Base-by-base conservation (phyloP, 805 yeast genomes). In the Saturnispora diversa region DNA sequence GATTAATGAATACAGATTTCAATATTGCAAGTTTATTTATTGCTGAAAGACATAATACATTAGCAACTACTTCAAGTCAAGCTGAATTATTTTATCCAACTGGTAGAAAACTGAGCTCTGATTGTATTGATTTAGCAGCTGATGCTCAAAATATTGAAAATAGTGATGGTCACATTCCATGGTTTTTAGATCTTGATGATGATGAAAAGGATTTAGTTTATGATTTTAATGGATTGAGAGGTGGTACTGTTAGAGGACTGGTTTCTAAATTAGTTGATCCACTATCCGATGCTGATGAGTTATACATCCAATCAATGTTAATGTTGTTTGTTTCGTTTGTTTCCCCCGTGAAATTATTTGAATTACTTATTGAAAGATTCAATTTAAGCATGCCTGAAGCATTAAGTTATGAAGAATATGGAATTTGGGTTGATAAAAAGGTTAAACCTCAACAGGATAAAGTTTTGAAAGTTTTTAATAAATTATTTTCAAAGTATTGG, bases 351-450 rank as follows among this genome's bases (percentile, higher is more conserved):
- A 82, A 79, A 39, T 64, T 88, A 27, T 63, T 84, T 31, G 68
- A 69, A 30, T 55, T 73, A 31, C 61, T 85, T 50, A 71, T 83
- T 24, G 70, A 71, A 29, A 66, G 94, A 41, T 90, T 79, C 59
- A 70, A 77, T 41, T 61, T 75, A 12, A 75, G 74, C 46, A 92
- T 95, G 17, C 96, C 96, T 0, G 95, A 84, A 52, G 95, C 94
- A 0, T 62, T 90, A 44, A 75, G 84, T 44, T 84, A 77, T 53
- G 94, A 82, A 46, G 94, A 85, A 52, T 84, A 83, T 56, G 74
- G 76, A 33, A 60, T 69, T 8, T 86, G 96, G 96, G 68, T 77
- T 8, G 75, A 76, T 31, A 74, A 72, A 53, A 84, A 84, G 52
- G 75, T 80, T 44, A 67, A 65, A 43, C 85, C 84, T 1, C 78